Base-by-base conservation (phyloP, 768 basidiomycete species). In the Trametes maxima region DNA sequence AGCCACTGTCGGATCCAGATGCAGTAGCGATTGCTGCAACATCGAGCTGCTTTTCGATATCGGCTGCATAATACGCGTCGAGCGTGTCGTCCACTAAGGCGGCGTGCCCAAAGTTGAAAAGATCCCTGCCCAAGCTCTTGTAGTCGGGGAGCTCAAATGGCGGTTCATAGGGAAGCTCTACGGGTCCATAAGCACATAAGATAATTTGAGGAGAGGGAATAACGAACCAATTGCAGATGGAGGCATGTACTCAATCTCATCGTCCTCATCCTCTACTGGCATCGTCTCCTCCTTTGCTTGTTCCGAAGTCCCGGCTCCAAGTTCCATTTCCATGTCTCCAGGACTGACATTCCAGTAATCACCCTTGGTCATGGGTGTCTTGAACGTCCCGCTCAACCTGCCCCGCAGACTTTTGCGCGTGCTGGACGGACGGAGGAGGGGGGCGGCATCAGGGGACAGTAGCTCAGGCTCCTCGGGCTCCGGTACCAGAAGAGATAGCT, bases 301-400 rank as follows among this genome's bases (percentile, higher is more conserved):
- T 43, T 72, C 67, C 22, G 66, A 70, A 45, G 68, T 72, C 11
- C 54, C 64, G 12, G 63, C 52, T 6, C 40, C 52, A 5, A 59
- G 35, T 14, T 68, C 68, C 22, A 75, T 65, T 36, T 76, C 75
- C 21, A 80, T 70, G 37, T 79, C 79, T 14, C 74, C 75, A 47
- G 90, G 89, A 65, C 84, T 86, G 36, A 90, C 81, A 66, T 94
- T 90, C 91, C 90, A 94, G 58, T 88, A 84, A 63, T 85, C 79
- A 2, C 88, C 89, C 11, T 74, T 77, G 19, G 85, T 85, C 40
- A 80, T 64, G 1, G 92, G 92, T 0, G 92, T 93, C 68, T 88
- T 80, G 64, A 89, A 88, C 17, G 54, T 60, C 24, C 78, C 77
- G 59, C 78, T 84, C 42, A 80, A 74, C 40, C 85, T 85, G 13